Evolutionary conservation across 2,329 filamentous ascomycete genomes (phyloP).

Genomic region (Penicillium expansum): DNA sequence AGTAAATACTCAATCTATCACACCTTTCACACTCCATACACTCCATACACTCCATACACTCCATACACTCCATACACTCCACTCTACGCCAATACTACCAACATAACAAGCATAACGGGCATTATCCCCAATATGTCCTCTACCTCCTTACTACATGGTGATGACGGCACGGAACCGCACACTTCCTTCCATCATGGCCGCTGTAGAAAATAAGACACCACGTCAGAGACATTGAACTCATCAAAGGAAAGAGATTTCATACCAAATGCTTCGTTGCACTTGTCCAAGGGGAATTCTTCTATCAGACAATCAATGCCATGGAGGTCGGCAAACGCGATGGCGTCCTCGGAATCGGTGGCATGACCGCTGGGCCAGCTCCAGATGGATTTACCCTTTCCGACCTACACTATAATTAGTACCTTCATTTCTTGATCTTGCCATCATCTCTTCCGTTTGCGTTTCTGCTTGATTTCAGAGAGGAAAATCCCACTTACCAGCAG

Average conservation of each 20-base stretch:
- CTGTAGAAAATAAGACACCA: background rate
- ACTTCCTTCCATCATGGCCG: background rate
- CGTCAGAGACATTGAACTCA: background rate
- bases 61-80: background rate
- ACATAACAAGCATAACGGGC: background rate
- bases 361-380: slow-evolving; percentile 52
- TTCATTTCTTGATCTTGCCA: background rate
- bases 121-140: background rate
- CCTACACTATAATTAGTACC: background rate
- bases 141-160: background rate
- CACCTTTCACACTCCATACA: background rate
- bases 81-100: background rate
- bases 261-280: background rate
- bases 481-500: background rate
- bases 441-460: background rate
- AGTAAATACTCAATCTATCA: background rate
- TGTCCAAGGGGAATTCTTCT: slow-evolving; percentile 48
- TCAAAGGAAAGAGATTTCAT: background rate
- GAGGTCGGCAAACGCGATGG: slow-evolving; percentile 45
- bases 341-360: slow-evolving; percentile 52
- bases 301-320: slow-evolving; percentile 53
- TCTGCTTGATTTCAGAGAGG: background rate
- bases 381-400: background rate
- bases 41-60: too few relatives aligned
- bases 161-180: background rate